Evolutionary conservation across 371 early-diverging fungal genomes (phyloP), one percentile per base, ranked within the genome.

Genomic region (Caulochytrium protostelioides): DNA sequence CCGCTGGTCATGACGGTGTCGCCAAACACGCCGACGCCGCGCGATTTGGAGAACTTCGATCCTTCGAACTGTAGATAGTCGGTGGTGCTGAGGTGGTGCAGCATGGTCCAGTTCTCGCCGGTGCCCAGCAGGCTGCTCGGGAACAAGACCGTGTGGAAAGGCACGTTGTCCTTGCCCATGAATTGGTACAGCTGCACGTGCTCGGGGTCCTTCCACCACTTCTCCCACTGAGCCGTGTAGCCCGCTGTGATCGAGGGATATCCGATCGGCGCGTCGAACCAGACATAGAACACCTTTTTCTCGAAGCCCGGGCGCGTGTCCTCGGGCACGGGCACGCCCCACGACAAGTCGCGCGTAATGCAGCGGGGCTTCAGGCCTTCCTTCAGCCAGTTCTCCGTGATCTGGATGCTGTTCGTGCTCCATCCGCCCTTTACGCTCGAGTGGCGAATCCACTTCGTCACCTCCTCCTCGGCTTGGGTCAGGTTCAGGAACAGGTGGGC

Each of bases 121-220:
- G 91, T 80, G 43, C 83, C 97, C 13, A 89, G 54, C 46, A 95
- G 61, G 22, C 79, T 59, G 39, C 74, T 77, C 19, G 99, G 99
- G 78, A 99, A 98, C 30, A 99, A 74, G 34, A 99, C 86, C 4
- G 97, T 82, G 56, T 99, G 99, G 82, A 99, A 99, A 24, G 95
- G 87, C 9, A 98, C 97, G 44, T 99, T 99, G 59, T 99, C 99
- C 63, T 99, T 99, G 51, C 99, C 99, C 99, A 99, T 99, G 56
- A 99, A 99, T 17, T 58, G 57, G 62, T 84, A 90, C 46, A 97
- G 65, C 50, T 86, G 68, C 35, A 94, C 94, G 26, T 94, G 52
- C 14, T 83, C 68, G 1, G 90, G 87, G 54, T 94, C 86, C 71
- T 87, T 83, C 94, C 95, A 97, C 95, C 97, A 95, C 50, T 77